Percentiles rank a stretch among this genome's conserved stretches.
Conservation (phyloP, 2,329 filamentous ascomycete species). For the Chalaropsis ovoidea region DNA sequence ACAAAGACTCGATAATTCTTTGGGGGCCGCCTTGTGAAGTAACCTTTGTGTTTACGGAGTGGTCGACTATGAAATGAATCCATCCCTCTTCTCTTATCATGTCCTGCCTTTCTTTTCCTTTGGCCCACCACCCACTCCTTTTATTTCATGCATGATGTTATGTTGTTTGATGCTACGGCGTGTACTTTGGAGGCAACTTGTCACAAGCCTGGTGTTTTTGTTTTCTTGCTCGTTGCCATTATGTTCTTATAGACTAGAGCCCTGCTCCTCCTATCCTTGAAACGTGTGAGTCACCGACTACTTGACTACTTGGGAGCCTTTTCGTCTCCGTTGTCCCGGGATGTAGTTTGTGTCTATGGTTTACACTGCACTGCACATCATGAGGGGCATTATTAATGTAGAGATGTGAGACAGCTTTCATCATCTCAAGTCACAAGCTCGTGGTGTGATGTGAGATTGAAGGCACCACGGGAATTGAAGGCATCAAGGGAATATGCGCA, state of each 20-base stretch:
- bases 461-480: not conserved
- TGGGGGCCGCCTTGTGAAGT: not conserved
- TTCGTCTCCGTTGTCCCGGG: not conserved
- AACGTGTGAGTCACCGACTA: conserved; percentile 5
- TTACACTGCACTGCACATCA: not conserved
- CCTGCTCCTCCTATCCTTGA: conserved; percentile 25
- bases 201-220: conserved; percentile 24
- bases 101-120: not conserved
- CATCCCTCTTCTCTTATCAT: not conserved
- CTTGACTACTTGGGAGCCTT: no score
- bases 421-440: not conserved
- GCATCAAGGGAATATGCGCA: no score
- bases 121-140: not conserved
- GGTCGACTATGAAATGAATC: conserved; percentile 5
- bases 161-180: not conserved
- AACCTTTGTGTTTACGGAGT: conserved; percentile 26
- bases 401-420: not conserved
- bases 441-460: not conserved
- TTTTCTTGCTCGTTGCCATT: conserved; percentile 12
- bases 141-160: not conserved
- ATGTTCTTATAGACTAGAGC: not conserved
- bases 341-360: conserved; percentile 11
- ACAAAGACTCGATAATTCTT: not conserved
- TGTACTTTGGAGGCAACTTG: not conserved
- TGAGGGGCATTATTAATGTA: not conserved